Evolutionary conservation across 345 rosid species (phyloP).

Genomic region (Eucalyptus caleyi): DNA sequence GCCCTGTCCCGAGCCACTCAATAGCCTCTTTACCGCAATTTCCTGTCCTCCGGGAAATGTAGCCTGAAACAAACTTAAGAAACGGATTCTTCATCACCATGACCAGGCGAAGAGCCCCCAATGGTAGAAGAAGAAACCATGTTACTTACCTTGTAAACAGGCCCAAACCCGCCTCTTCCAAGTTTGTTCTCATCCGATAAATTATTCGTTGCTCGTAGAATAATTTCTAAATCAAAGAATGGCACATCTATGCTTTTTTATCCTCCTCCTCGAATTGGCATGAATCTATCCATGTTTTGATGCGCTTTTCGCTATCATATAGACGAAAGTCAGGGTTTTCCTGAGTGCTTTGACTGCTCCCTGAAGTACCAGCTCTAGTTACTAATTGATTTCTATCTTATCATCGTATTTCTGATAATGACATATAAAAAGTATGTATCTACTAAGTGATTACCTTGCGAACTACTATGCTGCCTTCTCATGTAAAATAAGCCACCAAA

Average conservation of each 20-base stretch:
- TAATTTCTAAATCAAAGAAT: slow-evolving; percentile 17
- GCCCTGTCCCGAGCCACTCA: slow-evolving; percentile 47
- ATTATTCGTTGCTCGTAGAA: slow-evolving; percentile 31
- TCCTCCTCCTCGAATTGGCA: slow-evolving; percentile 12
- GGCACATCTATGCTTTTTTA: slow-evolving; percentile 29
- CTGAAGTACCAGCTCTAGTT: too few relatives aligned
- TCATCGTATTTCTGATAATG: too few relatives aligned
- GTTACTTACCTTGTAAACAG: slow-evolving; percentile 38
- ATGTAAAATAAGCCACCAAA: too few relatives aligned
- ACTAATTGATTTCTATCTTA: too few relatives aligned
- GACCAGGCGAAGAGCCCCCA: not conserved
- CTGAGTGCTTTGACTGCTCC: not conserved
- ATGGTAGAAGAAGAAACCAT: not conserved
- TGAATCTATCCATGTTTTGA: slow-evolving; percentile 12
- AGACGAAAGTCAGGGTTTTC: slow-evolving; percentile 1
- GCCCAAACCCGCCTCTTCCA: slow-evolving; percentile 51
- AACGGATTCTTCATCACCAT: not conserved
- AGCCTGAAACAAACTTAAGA: slow-evolving; percentile 3
- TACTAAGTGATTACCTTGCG: too few relatives aligned
- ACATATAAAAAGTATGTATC: too few relatives aligned
- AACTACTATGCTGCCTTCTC: too few relatives aligned
- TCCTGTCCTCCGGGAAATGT: slow-evolving; percentile 29
- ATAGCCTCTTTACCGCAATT: slow-evolving; percentile 53
- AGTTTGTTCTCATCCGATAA: slow-evolving; percentile 37
- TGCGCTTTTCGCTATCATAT: slow-evolving; percentile 8